phyloP scores from a whole-genome alignment of 257 asterid genomes.

The Buddleja alternifolia region DNA sequence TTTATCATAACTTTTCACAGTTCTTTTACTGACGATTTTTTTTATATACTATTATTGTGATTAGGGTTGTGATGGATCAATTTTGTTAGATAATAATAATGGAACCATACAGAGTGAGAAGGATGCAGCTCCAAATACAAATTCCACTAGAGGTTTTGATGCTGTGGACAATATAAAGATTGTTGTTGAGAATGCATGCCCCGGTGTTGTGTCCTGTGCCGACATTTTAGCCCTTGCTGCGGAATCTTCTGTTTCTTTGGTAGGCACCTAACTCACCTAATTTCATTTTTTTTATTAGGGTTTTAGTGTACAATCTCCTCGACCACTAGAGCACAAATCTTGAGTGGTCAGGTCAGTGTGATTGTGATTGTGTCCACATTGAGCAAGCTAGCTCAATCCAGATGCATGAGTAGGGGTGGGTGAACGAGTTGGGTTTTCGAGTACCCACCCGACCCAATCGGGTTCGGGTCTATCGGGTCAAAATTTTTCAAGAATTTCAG shows the following conservation, averaged over 20 bases:
- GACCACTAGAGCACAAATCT: no score
- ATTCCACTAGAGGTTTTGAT: conserved; percentile 55
- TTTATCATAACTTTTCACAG: not conserved
- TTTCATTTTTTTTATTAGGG: no score
- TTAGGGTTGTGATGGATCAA: conserved; percentile 74
- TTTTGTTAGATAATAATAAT: conserved; percentile 52
- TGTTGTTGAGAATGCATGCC: conserved; percentile 56
- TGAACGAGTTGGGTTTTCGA: no score
- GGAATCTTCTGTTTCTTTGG: conserved; percentile 56
- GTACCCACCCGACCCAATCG: no score
- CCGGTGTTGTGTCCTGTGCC: conserved; percentile 72
- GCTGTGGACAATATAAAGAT: conserved; percentile 63
- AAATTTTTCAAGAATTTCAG: no score
- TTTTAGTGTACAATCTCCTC: no score
- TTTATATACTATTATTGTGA: not conserved
- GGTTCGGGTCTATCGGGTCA: no score
- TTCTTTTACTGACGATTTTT: no score
- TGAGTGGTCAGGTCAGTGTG: no score
- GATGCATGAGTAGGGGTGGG: no score
- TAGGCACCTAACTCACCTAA: not conserved
- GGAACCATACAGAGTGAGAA: conserved; percentile 61
- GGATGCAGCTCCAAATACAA: conserved; percentile 53
- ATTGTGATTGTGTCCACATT: no score
- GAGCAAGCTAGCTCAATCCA: no score
- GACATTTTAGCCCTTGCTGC: conserved; percentile 71